phyloP scores from a whole-genome alignment of 768 basidiomycete species.

The Tulasnella sp. region DNA sequence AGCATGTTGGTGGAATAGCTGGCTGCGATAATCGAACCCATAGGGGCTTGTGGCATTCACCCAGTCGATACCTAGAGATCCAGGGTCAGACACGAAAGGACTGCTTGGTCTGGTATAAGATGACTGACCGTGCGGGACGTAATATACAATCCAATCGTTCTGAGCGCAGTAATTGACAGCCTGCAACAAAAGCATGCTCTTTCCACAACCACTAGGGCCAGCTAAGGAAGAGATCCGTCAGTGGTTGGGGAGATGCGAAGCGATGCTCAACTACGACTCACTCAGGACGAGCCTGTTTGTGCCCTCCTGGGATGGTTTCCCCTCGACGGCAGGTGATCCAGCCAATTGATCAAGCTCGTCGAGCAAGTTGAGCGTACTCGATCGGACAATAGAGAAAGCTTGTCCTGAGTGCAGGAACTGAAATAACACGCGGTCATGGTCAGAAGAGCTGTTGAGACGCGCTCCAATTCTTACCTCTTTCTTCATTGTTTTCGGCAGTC shows the following conservation, averaged over 20 bases:
- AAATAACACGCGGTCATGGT: background rate
- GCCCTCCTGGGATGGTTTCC: constrained; percentile 35
- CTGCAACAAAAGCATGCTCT: constrained; percentile 75
- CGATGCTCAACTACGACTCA: constrained; percentile 40
- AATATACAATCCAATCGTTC: constrained; percentile 76
- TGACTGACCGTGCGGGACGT: constrained; percentile 68
- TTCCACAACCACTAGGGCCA: constrained; percentile 73
- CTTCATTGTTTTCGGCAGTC: constrained; percentile 64
- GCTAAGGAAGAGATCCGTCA: constrained; percentile 44
- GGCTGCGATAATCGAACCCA: constrained; percentile 68
- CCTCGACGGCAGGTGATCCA: constrained; percentile 33
- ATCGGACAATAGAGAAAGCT: constrained; percentile 65
- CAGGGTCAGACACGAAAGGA: constrained; percentile 30
- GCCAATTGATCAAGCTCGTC: constrained; percentile 53
- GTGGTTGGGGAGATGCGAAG: background rate
- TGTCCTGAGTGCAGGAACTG: constrained; percentile 57
- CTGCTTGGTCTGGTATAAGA: background rate
- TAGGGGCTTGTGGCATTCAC: constrained; percentile 74
- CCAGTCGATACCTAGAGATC: constrained; percentile 50
- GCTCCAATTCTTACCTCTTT: constrained; percentile 55
- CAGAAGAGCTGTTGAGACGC: background rate
- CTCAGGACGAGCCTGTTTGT: constrained; percentile 58
- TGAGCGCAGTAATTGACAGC: constrained; percentile 62
- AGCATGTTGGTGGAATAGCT: constrained; percentile 69
- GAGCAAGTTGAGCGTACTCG: constrained; percentile 56